Percentiles rank a stretch among this genome's conserved stretches.
phyloP scores from a whole-genome alignment of 805 yeast genomes.

The Candida coleopterorum region DNA sequence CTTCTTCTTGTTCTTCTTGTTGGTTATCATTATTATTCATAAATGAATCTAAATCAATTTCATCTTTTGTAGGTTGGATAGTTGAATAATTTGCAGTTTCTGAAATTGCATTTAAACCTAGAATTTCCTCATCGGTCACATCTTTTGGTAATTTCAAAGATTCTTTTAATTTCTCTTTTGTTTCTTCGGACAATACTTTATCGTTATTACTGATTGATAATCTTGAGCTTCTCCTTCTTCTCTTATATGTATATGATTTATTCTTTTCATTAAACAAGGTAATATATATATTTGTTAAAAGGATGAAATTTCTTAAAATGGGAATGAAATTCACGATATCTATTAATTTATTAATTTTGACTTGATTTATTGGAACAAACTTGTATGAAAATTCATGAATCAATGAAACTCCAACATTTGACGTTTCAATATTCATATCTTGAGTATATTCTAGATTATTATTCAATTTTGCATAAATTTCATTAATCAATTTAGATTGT shows the following conservation, averaged over 20 bases:
- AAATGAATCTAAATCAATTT: slow-evolving; percentile 21
- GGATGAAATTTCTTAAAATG: slow-evolving; percentile 27
- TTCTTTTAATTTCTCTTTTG: slow-evolving; percentile 27
- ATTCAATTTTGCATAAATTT: slow-evolving; percentile 7
- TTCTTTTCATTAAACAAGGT: slow-evolving; percentile 6
- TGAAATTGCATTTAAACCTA: slow-evolving; percentile 28
- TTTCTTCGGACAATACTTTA: slow-evolving; percentile 16
- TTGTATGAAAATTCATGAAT: slow-evolving; percentile 13
- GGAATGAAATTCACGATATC: slow-evolving; percentile 24
- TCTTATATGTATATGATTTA: background rate
- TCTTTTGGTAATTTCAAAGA: slow-evolving; percentile 31
- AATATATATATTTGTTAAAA: slow-evolving; percentile 18
- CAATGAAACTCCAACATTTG: slow-evolving; percentile 7
- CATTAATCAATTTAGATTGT: background rate
- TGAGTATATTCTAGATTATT: slow-evolving; percentile 4
- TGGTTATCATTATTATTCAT: slow-evolving; percentile 18
- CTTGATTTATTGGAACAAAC: slow-evolving; percentile 18
- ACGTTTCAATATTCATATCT: background rate
- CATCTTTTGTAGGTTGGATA: slow-evolving; percentile 13
- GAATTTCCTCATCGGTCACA: slow-evolving; percentile 36
- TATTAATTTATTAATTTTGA: slow-evolving; percentile 19
- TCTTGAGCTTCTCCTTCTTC: slow-evolving; percentile 10
- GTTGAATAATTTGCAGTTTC: slow-evolving; percentile 18
- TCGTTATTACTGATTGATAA: slow-evolving; percentile 2
- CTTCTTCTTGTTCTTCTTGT: slow-evolving; percentile 6